These are phyloP conservation scores for Fomitopsis betulina DNA, from an alignment of 1,284 basidiomycete species.

Conservation along the genomic window DNA sequence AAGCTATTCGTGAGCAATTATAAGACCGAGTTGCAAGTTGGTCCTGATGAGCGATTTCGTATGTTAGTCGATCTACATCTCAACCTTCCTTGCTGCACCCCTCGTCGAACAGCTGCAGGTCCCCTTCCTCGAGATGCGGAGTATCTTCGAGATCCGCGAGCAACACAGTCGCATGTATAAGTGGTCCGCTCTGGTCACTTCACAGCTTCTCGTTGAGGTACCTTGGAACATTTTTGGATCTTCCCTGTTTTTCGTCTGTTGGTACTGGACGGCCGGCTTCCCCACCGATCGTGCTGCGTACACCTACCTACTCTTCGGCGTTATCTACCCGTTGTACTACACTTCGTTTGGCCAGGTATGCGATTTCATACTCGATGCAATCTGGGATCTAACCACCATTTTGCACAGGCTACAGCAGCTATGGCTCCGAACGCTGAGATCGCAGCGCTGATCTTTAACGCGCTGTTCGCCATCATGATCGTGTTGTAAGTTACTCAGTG, in stretches of 20 bases:
- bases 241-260: conserved; percentile 54
- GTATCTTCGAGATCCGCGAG: conserved; percentile 60
- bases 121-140: conserved; percentile 44
- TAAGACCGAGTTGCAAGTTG: neutral
- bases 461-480: conserved; percentile 54
- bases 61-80: conserved; percentile 37
- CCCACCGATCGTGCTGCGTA: conserved; percentile 48
- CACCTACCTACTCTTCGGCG: conserved; percentile 46
- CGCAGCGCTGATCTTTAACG: conserved; percentile 54
- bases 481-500: conserved; percentile 46
- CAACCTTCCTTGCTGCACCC: conserved; percentile 36
- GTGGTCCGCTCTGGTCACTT: conserved; percentile 68
- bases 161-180: conserved; percentile 73
- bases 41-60: neutral
- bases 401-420: conserved; percentile 46
- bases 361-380: conserved; percentile 40
- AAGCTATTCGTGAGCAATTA: conserved; percentile 57
- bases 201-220: conserved; percentile 58
- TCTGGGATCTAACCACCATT: conserved; percentile 49
- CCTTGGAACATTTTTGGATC: conserved; percentile 62
- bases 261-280: conserved; percentile 67
- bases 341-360: conserved; percentile 35
- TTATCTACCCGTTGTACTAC: conserved; percentile 51
- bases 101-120: conserved; percentile 47
- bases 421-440: conserved; percentile 62